Conservation (phyloP, 2,329 filamentous ascomycete species). For the Aspergillus quadricinctus region DNA sequence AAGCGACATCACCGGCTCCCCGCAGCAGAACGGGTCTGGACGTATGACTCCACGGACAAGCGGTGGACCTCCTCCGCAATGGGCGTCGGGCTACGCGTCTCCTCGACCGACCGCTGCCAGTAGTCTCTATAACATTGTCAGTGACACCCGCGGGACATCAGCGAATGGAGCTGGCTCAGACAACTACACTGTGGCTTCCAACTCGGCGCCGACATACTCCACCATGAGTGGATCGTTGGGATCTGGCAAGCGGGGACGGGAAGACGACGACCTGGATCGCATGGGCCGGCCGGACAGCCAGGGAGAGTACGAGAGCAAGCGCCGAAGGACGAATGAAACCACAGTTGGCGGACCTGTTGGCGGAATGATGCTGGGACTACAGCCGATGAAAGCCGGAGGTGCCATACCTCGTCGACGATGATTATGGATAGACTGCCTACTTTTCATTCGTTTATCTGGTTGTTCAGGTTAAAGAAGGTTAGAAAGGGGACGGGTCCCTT, state of each 20-base stretch:
- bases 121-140: conserved; percentile 86
- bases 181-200: conserved; percentile 64
- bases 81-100: conserved; percentile 72
- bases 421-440: conserved; percentile 3
- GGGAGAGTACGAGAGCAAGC: conserved; percentile 63
- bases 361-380: conserved; percentile 35
- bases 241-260: conserved; percentile 59
- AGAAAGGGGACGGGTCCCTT: not conserved
- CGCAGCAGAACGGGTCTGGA: conserved; percentile 73
- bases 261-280: conserved; percentile 62
- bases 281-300: conserved; percentile 61
- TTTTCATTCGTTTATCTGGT: conserved; percentile 9
- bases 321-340: conserved; percentile 70
- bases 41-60: conserved; percentile 81
- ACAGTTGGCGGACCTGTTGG: conserved; percentile 44
- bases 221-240: conserved; percentile 61
- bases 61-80: conserved; percentile 67
- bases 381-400: conserved; percentile 42
- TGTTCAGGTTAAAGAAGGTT: not conserved
- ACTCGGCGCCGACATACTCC: conserved; percentile 52
- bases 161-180: conserved; percentile 64
- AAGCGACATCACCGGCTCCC: conserved; percentile 78
- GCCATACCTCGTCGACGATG: conserved; percentile 39
- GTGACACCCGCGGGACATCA: conserved; percentile 64
- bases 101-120: conserved; percentile 67